Conservation (phyloP, 179 eudicot species). For the Dionaea muscipula region DNA sequence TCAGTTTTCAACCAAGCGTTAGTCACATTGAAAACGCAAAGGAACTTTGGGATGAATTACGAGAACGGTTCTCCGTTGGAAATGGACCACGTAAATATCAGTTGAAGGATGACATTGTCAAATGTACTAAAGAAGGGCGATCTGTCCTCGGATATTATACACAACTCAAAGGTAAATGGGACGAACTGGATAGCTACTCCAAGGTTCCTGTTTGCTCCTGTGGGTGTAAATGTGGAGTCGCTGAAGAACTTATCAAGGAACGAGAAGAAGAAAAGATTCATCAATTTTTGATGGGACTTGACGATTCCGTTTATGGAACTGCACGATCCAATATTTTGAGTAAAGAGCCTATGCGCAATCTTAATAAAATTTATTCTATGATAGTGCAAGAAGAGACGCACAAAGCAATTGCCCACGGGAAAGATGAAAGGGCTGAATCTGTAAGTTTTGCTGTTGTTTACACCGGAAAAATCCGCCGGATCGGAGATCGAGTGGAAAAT, state of each 20-base stretch:
- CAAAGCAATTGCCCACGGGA: background rate
- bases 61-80: background rate
- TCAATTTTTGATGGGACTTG: background rate
- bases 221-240: background rate
- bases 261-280: background rate
- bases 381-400: background rate
- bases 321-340: background rate
- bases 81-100: background rate
- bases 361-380: background rate
- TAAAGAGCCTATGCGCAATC: background rate
- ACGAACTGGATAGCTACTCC: background rate
- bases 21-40: background rate
- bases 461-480: background rate
- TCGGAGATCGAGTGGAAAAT: no score
- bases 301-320: background rate
- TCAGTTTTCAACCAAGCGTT: background rate
- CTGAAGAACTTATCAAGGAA: background rate
- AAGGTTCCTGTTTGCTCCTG: background rate
- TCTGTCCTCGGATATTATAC: background rate
- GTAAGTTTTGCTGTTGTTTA: background rate
- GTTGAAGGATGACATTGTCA: background rate
- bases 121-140: background rate
- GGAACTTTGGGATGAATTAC: background rate
- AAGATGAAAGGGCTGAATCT: background rate
- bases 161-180: no score